A percentile compares a stretch with the other conserved stretches of the same genome.
Evolutionary conservation across 2,329 filamentous ascomycete genomes (phyloP).

Genomic region (Cladobotryum mycophilum): DNA sequence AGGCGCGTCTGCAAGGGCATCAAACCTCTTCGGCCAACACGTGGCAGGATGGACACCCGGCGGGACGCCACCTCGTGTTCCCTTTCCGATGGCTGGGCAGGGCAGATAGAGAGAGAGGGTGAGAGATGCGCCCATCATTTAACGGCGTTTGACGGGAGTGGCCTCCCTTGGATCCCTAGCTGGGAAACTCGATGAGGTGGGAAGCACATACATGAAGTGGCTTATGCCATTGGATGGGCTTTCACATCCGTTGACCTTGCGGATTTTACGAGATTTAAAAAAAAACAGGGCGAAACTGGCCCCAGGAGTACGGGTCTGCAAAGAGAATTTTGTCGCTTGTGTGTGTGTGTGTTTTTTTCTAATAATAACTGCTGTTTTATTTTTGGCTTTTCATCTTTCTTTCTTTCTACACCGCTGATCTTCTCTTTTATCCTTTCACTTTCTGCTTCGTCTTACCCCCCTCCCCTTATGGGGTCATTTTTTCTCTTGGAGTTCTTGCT

Average conservation of each 20-base stretch:
- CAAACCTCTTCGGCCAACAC: not conserved
- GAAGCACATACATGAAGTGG: not conserved
- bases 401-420: not conserved
- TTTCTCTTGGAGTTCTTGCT: not conserved
- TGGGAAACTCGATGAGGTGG: not conserved
- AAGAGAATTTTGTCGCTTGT: not conserved
- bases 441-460: not conserved
- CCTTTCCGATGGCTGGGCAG: not conserved
- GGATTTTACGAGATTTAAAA: not conserved
- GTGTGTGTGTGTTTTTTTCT: not conserved
- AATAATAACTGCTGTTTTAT: not conserved
- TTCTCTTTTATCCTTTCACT: not conserved
- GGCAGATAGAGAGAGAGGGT: not conserved
- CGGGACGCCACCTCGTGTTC: constrained; percentile 3
- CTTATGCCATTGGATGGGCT: not conserved
- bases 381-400: not conserved
- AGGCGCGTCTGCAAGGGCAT: constrained; percentile 1
- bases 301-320: not conserved
- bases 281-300: not conserved
- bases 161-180: too few species aligned
- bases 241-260: not conserved
- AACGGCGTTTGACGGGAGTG: too few species aligned
- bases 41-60: not conserved
- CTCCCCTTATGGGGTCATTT: too few species aligned
- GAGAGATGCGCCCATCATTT: not conserved